Evolutionary conservation across 1,284 basidiomycete genomes (phyloP).

Genomic region (Ganoderma sinense): DNA sequence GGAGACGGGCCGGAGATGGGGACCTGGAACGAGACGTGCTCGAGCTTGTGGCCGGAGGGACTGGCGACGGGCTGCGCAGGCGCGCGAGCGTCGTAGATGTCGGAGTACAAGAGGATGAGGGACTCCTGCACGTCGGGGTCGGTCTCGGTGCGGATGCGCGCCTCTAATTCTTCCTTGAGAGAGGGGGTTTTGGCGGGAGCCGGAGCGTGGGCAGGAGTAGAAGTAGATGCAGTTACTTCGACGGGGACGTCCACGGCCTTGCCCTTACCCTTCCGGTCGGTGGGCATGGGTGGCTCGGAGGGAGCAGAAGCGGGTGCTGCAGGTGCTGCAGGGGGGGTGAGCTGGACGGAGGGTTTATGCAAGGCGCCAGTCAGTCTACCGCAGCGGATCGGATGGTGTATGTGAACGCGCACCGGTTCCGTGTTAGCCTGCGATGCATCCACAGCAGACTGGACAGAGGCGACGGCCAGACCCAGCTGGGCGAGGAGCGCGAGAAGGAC

Average conservation of each 20-base stretch:
- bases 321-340: background rate
- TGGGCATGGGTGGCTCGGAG: background rate
- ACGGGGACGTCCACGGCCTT: conserved; percentile 17
- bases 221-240: background rate
- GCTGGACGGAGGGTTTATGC: background rate
- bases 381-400: too few relatives aligned
- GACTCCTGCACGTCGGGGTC: conserved; percentile 27
- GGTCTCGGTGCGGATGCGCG: conserved; percentile 25
- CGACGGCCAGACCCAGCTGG: conserved; percentile 6
- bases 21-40: background rate
- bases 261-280: conserved; percentile 30
- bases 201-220: background rate
- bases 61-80: conserved; percentile 9
- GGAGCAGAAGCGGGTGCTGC: background rate
- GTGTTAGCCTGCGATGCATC: background rate
- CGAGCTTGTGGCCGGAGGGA: conserved; percentile 13
- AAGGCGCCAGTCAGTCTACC: background rate
- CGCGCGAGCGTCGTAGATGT: conserved; percentile 17
- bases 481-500: conserved; percentile 15
- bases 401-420: conserved; percentile 14
- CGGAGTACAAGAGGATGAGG: conserved; percentile 26
- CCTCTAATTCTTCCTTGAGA: conserved; percentile 26
- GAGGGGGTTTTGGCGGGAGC: conserved; percentile 6
- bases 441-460: background rate
- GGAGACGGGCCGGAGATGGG: conserved; percentile 3